phyloP scores from a whole-genome alignment of 257 asterid species.

The Leonotis leonurus region DNA sequence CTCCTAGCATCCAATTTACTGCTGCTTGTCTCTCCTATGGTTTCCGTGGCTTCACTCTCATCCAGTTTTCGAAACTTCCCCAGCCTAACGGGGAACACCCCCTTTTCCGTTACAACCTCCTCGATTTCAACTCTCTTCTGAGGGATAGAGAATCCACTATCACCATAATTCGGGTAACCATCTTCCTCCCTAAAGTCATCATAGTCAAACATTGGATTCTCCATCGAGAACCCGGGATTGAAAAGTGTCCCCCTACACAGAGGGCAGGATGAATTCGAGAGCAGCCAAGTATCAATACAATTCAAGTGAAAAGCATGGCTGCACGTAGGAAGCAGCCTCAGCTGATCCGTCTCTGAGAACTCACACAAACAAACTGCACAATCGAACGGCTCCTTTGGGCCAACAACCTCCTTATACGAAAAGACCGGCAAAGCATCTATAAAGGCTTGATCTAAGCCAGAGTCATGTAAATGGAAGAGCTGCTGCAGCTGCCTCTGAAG shows the following conservation, averaged over 20 bases:
- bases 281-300: constrained; percentile 95
- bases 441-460: constrained; percentile 85
- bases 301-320: constrained; percentile 90
- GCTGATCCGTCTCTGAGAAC: constrained; percentile 61
- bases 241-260: constrained; percentile 76
- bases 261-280: constrained; percentile 89
- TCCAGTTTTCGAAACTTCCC: constrained; percentile 46
- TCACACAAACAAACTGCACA: constrained; percentile 93
- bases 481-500: constrained; percentile 90
- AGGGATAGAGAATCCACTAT: constrained; percentile 28
- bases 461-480: constrained; percentile 80
- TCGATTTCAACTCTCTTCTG: constrained; percentile 56
- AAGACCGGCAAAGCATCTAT: constrained; percentile 87
- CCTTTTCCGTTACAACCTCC: no score
- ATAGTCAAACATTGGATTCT: constrained; percentile 69
- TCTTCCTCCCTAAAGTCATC: constrained; percentile 67
- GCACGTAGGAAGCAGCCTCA: constrained; percentile 82
- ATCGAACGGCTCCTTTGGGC: constrained; percentile 86
- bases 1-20: constrained; percentile 85
- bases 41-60: constrained; percentile 23
- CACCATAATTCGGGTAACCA: constrained; percentile 32
- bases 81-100: constrained; percentile 60
- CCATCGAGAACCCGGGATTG: constrained; percentile 67
- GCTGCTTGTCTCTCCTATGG: constrained; percentile 69
- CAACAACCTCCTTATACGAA: constrained; percentile 68